Conservation (phyloP, 2,329 filamentous ascomycete species). For the Trichoderma harzianum region DNA sequence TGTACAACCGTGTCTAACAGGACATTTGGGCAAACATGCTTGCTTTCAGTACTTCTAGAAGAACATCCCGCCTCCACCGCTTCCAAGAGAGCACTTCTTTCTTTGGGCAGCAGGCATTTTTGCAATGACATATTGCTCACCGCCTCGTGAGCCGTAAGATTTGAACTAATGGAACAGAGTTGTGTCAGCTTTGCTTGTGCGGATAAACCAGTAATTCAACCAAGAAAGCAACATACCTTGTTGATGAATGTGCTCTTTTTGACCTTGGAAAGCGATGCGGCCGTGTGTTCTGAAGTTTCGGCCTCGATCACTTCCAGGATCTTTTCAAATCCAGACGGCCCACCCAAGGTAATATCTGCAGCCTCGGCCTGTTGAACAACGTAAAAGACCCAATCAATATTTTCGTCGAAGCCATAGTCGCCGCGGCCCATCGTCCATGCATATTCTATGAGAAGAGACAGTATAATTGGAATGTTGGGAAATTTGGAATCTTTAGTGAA, state of each 20-base stretch:
- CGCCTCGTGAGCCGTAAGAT: background rate
- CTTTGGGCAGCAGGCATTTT: background rate
- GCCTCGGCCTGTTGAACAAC: background rate
- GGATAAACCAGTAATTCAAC: background rate
- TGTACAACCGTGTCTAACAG: background rate
- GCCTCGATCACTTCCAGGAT: background rate
- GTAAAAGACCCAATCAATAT: background rate
- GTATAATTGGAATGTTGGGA: conserved; percentile 20
- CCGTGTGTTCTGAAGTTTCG: background rate
- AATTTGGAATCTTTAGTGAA: conserved; percentile 22
- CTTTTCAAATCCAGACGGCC: background rate
- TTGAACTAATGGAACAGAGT: background rate
- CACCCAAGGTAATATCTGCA: background rate
- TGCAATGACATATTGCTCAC: conserved; percentile 5
- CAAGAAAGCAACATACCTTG: conserved; percentile 15
- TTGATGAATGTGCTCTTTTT: background rate
- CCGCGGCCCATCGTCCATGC: background rate
- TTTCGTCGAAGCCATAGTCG: conserved; percentile 16
- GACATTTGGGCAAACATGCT: background rate
- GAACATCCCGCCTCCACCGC: background rate
- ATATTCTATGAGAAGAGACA: conserved; percentile 21
- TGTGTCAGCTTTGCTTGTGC: background rate
- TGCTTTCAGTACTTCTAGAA: too few species aligned
- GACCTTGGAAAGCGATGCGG: background rate
- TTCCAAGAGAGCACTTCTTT: background rate